A percentile compares a stretch with the other conserved stretches of the same genome.
phyloP scores from a whole-genome alignment of 495 filamentous ascomycete species.

The Aspergillus panamensis region DNA sequence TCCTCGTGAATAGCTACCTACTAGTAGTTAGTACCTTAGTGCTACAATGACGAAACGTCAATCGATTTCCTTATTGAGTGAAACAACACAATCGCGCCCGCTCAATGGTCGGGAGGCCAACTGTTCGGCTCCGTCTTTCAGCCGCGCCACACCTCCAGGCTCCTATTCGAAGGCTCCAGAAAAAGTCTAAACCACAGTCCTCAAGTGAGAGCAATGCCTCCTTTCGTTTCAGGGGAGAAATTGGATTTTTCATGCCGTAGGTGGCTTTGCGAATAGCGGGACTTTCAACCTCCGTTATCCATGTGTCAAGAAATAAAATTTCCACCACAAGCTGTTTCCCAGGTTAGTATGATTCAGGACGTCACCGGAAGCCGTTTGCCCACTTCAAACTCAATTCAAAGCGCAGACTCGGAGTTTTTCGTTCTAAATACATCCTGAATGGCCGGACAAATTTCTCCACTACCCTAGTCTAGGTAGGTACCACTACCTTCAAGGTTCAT shows the following conservation, averaged over 20 bases:
- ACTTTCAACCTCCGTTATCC: too few species aligned
- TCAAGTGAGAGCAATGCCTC: background rate
- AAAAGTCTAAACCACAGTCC: constrained; percentile 7
- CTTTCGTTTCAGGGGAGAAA: background rate
- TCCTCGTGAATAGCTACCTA: too few species aligned
- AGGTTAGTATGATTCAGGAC: too few species aligned
- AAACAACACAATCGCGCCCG: background rate
- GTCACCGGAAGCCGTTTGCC: constrained; percentile 1
- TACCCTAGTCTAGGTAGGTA: too few species aligned
- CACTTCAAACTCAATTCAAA: background rate
- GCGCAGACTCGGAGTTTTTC: background rate
- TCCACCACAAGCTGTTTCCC: too few species aligned
- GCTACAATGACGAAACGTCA: background rate
- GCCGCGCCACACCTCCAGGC: constrained; percentile 16
- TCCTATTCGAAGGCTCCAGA: constrained; percentile 14
- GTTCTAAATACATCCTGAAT: background rate
- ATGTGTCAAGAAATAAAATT: too few species aligned
- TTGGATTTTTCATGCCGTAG: background rate
- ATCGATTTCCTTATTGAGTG: background rate
- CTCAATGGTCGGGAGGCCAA: constrained; percentile 7
- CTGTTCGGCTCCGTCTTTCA: constrained; percentile 13
- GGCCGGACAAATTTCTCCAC: background rate
- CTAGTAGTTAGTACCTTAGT: too few species aligned
- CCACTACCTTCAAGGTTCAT: too few species aligned
- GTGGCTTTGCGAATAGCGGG: too few species aligned